Conservation (phyloP, 225 moss, liverwort and hornwort genomes). For the Anthoceros angustus region DNA sequence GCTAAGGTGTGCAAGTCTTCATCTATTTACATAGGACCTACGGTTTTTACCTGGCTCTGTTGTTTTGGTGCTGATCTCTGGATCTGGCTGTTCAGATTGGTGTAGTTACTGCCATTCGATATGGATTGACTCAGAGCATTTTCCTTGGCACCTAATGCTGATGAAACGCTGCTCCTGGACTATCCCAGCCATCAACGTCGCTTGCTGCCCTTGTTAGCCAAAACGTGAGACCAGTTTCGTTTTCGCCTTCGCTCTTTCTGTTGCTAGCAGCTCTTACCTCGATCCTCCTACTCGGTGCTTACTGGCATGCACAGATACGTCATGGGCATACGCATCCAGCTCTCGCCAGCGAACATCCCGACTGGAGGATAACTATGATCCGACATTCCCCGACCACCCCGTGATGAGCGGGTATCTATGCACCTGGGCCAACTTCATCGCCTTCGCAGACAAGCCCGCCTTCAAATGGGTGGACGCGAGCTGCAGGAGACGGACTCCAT, state of each 20-base stretch:
- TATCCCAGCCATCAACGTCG: conserved; percentile 95
- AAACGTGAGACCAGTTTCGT: conserved; percentile 34
- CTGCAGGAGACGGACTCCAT: conserved; percentile 6
- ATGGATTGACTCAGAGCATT: conserved; percentile 58
- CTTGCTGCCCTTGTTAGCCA: conserved; percentile 72
- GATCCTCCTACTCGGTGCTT: not conserved
- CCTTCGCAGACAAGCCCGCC: conserved; percentile 7
- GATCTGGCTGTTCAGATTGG: conserved; percentile 23
- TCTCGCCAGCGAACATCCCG: too few species aligned
- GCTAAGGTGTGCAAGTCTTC: conserved; percentile 27
- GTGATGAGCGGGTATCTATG: conserved; percentile 6
- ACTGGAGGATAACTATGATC: conserved; percentile 9
- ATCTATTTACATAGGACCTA: not conserved
- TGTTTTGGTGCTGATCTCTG: not conserved
- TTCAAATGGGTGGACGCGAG: conserved; percentile 8
- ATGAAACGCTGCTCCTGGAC: conserved; percentile 62
- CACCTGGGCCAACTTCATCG: conserved; percentile 6
- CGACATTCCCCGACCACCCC: conserved; percentile 10
- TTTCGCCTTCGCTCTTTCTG: not conserved
- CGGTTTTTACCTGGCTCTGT: not conserved
- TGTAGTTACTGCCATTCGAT: conserved; percentile 61
- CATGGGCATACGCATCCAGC: conserved; percentile 34
- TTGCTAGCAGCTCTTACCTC: not conserved
- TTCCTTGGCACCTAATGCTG: conserved; percentile 27
- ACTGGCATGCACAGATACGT: conserved; percentile 45